Conservation (phyloP, 805 yeast species). For the Saccharomycopsis sp. region DNA sequence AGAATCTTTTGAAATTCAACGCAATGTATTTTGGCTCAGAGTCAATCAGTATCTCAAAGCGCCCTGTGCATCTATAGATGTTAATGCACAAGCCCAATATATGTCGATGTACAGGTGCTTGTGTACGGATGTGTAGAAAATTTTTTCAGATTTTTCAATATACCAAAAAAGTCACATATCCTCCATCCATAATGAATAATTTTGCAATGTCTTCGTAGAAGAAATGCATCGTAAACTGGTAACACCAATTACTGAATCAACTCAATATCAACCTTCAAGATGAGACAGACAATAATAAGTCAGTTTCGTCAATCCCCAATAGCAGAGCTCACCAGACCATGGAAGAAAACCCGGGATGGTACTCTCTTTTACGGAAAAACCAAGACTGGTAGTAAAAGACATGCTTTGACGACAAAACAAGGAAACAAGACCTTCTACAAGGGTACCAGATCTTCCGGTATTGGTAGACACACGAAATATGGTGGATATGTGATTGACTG, state of each 20-base stretch:
- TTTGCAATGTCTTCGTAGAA: too few species aligned
- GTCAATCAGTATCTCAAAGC: too few species aligned
- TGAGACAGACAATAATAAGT: slow-evolving; percentile 45
- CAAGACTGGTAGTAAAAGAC: slow-evolving; percentile 77
- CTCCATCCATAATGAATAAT: not conserved
- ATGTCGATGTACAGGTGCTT: not conserved
- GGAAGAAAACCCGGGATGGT: slow-evolving; percentile 83
- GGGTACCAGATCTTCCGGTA: slow-evolving; percentile 94
- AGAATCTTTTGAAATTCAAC: too few species aligned
- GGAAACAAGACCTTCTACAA: slow-evolving; percentile 93
- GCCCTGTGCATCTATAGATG: too few species aligned
- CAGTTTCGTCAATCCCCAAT: slow-evolving; percentile 41
- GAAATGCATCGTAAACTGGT: too few species aligned
- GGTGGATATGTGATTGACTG: slow-evolving; percentile 79
- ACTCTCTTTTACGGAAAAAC: slow-evolving; percentile 73
- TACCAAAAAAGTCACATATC: not conserved
- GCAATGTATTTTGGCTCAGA: too few species aligned
- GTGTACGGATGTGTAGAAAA: not conserved
- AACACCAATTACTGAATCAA: too few species aligned
- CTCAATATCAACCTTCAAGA: too few species aligned
- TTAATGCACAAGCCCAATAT: not conserved
- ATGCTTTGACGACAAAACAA: slow-evolving; percentile 80
- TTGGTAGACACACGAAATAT: slow-evolving; percentile 68
- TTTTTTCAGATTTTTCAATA: not conserved
- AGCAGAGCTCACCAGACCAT: slow-evolving; percentile 65